phyloP scores from a whole-genome alignment of 371 early-diverging fungal species.

The Dinochytrium kinnereticum region DNA sequence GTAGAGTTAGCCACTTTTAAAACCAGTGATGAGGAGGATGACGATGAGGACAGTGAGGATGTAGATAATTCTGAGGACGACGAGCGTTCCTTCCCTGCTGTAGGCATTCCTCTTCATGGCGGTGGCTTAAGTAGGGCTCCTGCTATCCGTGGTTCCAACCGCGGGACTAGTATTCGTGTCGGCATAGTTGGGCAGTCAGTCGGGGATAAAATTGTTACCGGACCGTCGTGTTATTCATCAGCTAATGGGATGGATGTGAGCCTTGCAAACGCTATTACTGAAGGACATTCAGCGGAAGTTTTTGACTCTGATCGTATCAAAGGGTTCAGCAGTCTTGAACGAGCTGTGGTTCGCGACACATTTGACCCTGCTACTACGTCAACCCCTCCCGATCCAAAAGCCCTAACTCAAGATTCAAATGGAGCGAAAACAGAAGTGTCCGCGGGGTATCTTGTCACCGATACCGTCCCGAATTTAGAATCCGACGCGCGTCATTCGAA shows the following conservation, averaged over 20 bases:
- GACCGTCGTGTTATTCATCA: too few species aligned
- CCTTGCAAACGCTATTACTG: background rate
- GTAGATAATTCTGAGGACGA: background rate
- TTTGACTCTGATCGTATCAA: too few species aligned
- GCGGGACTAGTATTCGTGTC: background rate
- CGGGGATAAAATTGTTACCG: background rate
- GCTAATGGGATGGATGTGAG: background rate
- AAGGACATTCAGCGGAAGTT: background rate
- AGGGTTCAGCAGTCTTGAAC: background rate
- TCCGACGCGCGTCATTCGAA: background rate
- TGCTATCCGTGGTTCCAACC: too few species aligned
- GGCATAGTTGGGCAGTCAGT: background rate
- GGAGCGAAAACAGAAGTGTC: too few species aligned
- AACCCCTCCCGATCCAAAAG: background rate
- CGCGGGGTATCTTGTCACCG: too few species aligned
- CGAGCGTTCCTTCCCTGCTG: too few species aligned
- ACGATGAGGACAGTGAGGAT: background rate
- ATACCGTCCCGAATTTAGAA: too few species aligned
- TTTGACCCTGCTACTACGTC: too few species aligned
- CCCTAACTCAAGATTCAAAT: too few species aligned
- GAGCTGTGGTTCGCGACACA: background rate
- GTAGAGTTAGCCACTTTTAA: conserved; percentile 1
- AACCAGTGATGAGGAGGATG: conserved; percentile 1
- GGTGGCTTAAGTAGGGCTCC: too few species aligned
- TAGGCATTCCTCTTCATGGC: too few species aligned